Conservation (phyloP, 2,329 filamentous ascomycete genomes). For the Aspergillus sp. region DNA sequence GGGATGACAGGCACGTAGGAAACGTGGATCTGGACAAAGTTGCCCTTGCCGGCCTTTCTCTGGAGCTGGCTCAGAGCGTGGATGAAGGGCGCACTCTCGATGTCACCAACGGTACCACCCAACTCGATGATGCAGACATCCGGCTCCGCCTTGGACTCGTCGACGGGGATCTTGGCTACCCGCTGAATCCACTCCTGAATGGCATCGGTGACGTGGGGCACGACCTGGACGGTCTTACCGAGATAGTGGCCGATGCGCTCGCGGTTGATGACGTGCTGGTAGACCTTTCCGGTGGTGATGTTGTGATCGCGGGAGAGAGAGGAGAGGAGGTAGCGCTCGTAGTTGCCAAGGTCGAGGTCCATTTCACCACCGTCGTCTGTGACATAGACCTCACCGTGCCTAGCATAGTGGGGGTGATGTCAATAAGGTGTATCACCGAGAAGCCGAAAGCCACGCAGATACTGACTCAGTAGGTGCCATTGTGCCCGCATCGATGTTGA, state of each 20-base stretch:
- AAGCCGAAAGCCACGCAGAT: conserved; percentile 3
- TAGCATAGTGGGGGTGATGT: conserved; percentile 3
- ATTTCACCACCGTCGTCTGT: conserved; percentile 79
- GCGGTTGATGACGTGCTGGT: conserved; percentile 80
- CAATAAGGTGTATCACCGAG: conserved; percentile 4
- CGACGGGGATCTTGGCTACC: conserved; percentile 81
- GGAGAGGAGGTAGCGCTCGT: conserved; percentile 79
- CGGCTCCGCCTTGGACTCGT: conserved; percentile 77
- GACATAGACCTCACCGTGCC: conserved; percentile 85
- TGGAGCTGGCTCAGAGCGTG: conserved; percentile 81
- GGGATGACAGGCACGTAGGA: conserved; percentile 70
- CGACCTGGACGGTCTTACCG: conserved; percentile 82
- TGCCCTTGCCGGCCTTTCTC: conserved; percentile 69
- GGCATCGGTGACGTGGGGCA: conserved; percentile 87
- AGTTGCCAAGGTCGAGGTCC: conserved; percentile 74
- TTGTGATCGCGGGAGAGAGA: conserved; percentile 85
- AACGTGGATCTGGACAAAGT: conserved; percentile 88
- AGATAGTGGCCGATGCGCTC: conserved; percentile 76
- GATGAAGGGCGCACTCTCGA: conserved; percentile 85
- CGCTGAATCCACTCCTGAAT: conserved; percentile 88
- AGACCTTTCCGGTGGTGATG: conserved; percentile 97
- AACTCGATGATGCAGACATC: conserved; percentile 82
- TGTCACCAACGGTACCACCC: conserved; percentile 63
- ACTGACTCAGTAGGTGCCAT: conserved; percentile 50
- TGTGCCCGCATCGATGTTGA: conserved; percentile 74